Evolutionary conservation across 2,329 filamentous ascomycete genomes (phyloP), one percentile per base, ranked within the genome.

Genomic region (Claviceps sp.): DNA sequence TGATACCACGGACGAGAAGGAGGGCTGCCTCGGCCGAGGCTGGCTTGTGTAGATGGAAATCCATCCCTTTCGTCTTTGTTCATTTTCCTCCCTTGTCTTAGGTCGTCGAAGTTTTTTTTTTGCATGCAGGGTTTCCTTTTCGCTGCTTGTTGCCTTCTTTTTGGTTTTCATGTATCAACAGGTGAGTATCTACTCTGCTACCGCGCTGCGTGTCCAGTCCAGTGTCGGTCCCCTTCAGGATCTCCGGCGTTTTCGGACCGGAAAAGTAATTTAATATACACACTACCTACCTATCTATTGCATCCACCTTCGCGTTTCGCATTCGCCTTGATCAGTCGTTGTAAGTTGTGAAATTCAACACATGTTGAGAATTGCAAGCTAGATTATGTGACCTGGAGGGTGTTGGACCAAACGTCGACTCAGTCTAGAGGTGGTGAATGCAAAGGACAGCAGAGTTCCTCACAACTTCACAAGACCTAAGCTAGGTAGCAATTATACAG

Each of bases 21-120:
- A 37, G n/a, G 29, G 7, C 36, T 23, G 20, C 34, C 39, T 13
- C 40, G 29, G 29, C 29, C 29, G 26, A 39, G 39, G 17, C 45
- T 39, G 37, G 47, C 47, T 29, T 46, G 52, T 46, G 52, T 42
- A 29, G 34, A 47, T 46, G 37, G 38, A 36, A n/a, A 17, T 39
- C n/a, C 46, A 14, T 26, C 53, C 5, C 29, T 2, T 5, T 54
- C 57, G 53, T 57, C 55, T 54, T 57, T 54, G 56, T 54, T 55
- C 50, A 48, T 53, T 45, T 34, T 17, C 7, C 3, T 2, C 6
- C 42, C 29, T 29, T 47, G n/a, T 47, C 45, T 11, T 22, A 3
- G 22, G 3, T 4, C 39, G 9, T 26, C 13, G 22, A 42, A 5
- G 8, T 42, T 22, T 42, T 42, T 22, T 17, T 9, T 9, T 9